Percentiles rank a stretch among this genome's conserved stretches.
Conservation (phyloP, 495 filamentous ascomycete genomes). For the Recurvomyces mirabilis region DNA sequence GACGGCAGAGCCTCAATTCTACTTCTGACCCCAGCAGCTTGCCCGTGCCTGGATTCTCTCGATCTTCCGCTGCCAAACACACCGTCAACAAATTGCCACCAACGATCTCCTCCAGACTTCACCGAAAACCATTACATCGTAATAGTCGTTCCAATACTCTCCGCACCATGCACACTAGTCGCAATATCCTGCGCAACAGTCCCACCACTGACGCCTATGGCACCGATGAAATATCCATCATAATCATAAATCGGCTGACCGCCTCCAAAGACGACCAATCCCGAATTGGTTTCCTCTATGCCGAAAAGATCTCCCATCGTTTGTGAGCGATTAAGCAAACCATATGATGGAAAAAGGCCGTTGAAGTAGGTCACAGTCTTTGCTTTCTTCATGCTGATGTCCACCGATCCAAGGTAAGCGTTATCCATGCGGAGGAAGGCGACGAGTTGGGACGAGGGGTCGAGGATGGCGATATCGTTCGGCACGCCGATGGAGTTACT, state of each 20-base stretch:
- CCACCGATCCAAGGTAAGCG: constrained; percentile 16
- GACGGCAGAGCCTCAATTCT: no score
- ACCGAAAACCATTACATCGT: not conserved
- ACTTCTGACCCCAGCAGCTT: no score
- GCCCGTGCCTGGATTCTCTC: no score
- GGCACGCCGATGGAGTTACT: constrained; percentile 3
- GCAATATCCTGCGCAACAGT: constrained; percentile 18
- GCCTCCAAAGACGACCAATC: constrained; percentile 19
- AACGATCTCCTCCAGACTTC: no score
- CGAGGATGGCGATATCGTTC: constrained; percentile 17
- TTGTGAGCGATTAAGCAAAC: constrained; percentile 4
- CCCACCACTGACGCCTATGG: constrained; percentile 19
- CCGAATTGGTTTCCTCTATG: constrained; percentile 21
- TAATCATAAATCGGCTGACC: constrained; percentile 16
- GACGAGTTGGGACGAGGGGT: constrained; percentile 17
- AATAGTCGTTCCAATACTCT: constrained; percentile 11
- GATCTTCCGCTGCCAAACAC: not conserved
- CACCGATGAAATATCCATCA: constrained; percentile 19
- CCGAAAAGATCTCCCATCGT: constrained; percentile 15
- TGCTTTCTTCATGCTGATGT: constrained; percentile 22
- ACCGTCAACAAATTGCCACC: not conserved
- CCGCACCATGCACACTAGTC: constrained; percentile 9
- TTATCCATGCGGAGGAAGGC: constrained; percentile 20
- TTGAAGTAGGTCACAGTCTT: constrained; percentile 19
- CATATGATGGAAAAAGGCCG: constrained; percentile 10